phyloP scores from a whole-genome alignment of 2,329 filamentous ascomycete species.

The Fusarium sp. region DNA sequence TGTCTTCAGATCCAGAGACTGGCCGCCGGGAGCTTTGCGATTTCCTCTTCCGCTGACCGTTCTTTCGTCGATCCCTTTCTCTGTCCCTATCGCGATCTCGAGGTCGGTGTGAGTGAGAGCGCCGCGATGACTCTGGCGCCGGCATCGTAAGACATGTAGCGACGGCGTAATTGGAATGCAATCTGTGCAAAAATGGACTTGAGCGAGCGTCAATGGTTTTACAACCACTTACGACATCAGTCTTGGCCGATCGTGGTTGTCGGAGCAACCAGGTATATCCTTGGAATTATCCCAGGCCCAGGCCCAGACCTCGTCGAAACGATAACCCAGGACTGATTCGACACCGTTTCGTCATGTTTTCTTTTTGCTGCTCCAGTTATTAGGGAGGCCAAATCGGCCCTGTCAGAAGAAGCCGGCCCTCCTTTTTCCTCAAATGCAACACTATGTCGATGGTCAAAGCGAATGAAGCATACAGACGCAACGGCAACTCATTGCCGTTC shows the following conservation, averaged over 20 bases:
- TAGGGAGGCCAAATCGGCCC: neutral
- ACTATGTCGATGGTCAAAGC: neutral
- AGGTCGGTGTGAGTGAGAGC: slow-evolving; percentile 39
- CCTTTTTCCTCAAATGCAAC: neutral
- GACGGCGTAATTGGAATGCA: slow-evolving; percentile 39
- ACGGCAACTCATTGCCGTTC: neutral
- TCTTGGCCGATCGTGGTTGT: slow-evolving; percentile 2
- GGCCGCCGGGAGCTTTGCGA: slow-evolving; percentile 45
- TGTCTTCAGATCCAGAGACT: slow-evolving; percentile 47
- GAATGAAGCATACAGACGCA: neutral
- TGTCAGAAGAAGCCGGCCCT: neutral
- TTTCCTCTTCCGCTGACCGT: slow-evolving; percentile 49
- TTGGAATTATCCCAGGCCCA: neutral
- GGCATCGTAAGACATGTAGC: slow-evolving; percentile 44
- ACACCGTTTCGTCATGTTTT: neutral
- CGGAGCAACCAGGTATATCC: neutral
- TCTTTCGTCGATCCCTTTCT: slow-evolving; percentile 36
- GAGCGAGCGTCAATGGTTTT: slow-evolving; percentile 16
- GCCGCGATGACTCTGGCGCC: slow-evolving; percentile 46
- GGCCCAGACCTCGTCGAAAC: neutral
- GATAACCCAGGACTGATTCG: neutral
- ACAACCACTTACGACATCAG: neutral
- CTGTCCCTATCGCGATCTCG: slow-evolving; percentile 37
- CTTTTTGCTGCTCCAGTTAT: neutral
- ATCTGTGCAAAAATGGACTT: slow-evolving; percentile 14